phyloP scores from a whole-genome alignment of 2,329 filamentous ascomycete species.

The Pseudocercospora crystallina region DNA sequence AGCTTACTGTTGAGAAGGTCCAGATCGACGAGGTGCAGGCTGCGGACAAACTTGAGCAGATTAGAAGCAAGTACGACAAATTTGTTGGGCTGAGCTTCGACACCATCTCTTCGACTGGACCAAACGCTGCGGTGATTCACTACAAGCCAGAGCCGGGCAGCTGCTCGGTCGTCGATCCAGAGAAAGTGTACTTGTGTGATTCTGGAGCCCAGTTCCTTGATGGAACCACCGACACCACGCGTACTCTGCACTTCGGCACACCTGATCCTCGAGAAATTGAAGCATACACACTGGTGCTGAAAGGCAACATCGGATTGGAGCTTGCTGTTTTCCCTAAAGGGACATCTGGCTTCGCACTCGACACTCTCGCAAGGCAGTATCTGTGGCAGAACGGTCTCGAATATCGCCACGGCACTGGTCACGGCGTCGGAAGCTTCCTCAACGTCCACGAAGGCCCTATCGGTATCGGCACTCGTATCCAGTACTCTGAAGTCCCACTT shows the following conservation, averaged over 20 bases:
- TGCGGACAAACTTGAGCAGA: constrained; percentile 83
- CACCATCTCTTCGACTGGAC: constrained; percentile 91
- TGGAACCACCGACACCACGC: constrained; percentile 92
- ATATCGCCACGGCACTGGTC: constrained; percentile 93
- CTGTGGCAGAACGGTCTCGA: constrained; percentile 92
- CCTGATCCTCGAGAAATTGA: constrained; percentile 82
- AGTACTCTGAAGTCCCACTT: constrained; percentile 87
- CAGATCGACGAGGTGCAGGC: constrained; percentile 82
- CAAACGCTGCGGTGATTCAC: constrained; percentile 93
- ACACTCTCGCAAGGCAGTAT: constrained; percentile 83
- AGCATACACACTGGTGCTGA: constrained; percentile 79
- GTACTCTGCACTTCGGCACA: constrained; percentile 86
- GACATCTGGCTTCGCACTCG: constrained; percentile 88
- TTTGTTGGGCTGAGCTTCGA: constrained; percentile 92
- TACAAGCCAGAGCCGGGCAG: constrained; percentile 84
- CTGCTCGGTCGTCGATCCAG: constrained; percentile 80
- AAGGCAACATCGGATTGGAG: constrained; percentile 84
- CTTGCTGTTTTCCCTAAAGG: constrained; percentile 88
- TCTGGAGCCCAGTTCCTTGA: constrained; percentile 96
- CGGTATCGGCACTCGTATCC: constrained; percentile 86
- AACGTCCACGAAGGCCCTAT: constrained; percentile 98
- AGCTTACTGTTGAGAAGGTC: constrained; percentile 68
- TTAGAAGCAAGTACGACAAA: constrained; percentile 67
- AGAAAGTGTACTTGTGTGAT: constrained; percentile 88
- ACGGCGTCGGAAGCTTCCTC: constrained; percentile 90